phyloP scores from a whole-genome alignment of 257 asterid genomes.

The Ophiorrhiza pumila region DNA sequence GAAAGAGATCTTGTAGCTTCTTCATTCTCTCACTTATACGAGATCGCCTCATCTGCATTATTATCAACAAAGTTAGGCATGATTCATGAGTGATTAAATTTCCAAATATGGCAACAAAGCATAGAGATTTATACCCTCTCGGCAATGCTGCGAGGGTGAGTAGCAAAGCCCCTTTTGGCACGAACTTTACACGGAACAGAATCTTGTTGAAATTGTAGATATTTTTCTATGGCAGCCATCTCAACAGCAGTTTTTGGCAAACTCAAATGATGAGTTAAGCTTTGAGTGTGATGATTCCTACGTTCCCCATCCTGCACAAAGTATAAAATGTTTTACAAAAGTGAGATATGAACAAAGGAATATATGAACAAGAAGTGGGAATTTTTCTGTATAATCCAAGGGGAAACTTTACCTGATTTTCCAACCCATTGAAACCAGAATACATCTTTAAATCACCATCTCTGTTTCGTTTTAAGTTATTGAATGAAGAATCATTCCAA shows the following conservation, averaged over 20 bases:
- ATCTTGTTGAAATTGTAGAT: slow-evolving; percentile 63
- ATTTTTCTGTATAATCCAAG: background rate
- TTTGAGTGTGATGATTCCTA: slow-evolving; percentile 30
- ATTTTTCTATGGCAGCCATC: slow-evolving; percentile 52
- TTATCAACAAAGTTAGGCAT: background rate
- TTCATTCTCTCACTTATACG: slow-evolving; percentile 83
- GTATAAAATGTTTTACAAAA: slow-evolving; percentile 2
- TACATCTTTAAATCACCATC: slow-evolving; percentile 60
- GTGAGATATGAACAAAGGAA: slow-evolving; percentile 13
- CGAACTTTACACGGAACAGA: slow-evolving; percentile 69
- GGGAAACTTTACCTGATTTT: slow-evolving; percentile 41
- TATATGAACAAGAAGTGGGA: background rate
- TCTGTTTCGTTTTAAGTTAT: slow-evolving; percentile 52
- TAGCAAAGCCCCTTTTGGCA: slow-evolving; percentile 88
- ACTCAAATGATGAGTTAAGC: slow-evolving; percentile 76
- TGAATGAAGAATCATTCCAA: slow-evolving; percentile 58
- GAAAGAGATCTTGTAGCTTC: slow-evolving; percentile 85
- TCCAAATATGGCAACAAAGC: background rate
- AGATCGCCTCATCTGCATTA: slow-evolving; percentile 58
- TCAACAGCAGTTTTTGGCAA: slow-evolving; percentile 63
- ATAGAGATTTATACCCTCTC: slow-evolving; percentile 60
- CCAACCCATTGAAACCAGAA: slow-evolving; percentile 45
- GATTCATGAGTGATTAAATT: background rate
- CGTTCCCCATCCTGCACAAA: slow-evolving; percentile 44
- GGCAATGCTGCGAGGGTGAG: slow-evolving; percentile 92